Base-by-base conservation (phyloP, 2,329 filamentous ascomycete genomes). In the Pseudocercospora musae region DNA sequence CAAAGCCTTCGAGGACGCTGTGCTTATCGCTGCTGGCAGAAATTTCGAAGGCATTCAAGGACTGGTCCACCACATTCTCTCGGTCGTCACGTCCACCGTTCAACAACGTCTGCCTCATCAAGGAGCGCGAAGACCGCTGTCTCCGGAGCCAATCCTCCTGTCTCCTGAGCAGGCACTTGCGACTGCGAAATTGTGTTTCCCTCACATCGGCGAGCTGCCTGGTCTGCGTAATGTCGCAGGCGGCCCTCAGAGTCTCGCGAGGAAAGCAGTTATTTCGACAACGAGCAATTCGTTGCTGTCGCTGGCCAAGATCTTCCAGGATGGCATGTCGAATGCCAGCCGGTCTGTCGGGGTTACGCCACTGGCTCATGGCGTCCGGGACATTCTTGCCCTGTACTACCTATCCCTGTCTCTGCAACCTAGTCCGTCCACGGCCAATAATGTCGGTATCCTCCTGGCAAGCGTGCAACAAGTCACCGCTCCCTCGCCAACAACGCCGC, bases 341-440 rank as follows among this genome's bases (percentile, higher is more conserved):
- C 73, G 72, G 27, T 67, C 70, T 13, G 65, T 60, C 37, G 71
- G 72, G 18, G 66, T 75, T 20, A 69, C 65, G 27, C 73, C 73
- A n/a, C 67, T 76, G 20, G 84, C 87, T 2, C 88, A 89, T 49
- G 90, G 92, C 1, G 92, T 98, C 23, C 87, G 92, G 46, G 95
- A 99, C 72, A 98, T 99, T 40, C 79, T 99, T 37, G 91, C 93
- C 1, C 84, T 99, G 11, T 99, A 99, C 75, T 99, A 99, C 72
- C 82, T 99, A 2, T 99, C 95, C 0, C 80, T 99, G 2, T 96
- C 95, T 0, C 82, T 99, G 2, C 95, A 97, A 67, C 93, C 95
- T 53, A 98, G 95, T 71, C 95, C 95, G 1, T 99, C 95, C 0
- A 99, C 95, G 0, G 95, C 95, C 0, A 99, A 99, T 74, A 99